Percentiles rank a stretch among this genome's conserved stretches.
These are phyloP conservation scores for Sherardia arvensis DNA, from an alignment of 257 asterid species.

Conservation along the genomic window DNA sequence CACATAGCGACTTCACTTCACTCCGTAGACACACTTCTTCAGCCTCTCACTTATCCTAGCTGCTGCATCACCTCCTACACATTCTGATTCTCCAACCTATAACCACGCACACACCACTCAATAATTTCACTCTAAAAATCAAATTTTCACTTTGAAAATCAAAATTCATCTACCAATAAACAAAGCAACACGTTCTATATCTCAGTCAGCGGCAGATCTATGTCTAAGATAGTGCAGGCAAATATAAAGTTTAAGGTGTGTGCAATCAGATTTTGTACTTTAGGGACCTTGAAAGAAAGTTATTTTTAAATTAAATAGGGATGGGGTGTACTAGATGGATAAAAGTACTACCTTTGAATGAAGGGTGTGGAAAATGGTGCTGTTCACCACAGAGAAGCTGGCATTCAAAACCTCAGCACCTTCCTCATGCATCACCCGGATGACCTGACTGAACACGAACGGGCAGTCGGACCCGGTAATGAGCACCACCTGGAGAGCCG, in stretches of 20 bases:
- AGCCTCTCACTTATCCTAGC: background rate
- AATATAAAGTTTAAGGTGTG: no score
- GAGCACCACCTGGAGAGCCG: constrained; percentile 39
- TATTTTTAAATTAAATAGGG: no score
- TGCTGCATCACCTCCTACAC: background rate
- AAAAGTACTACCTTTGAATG: constrained; percentile 77
- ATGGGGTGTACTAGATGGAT: no score
- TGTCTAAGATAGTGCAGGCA: no score
- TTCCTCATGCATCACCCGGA: constrained; percentile 52
- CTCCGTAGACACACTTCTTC: background rate
- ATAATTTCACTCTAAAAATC: no score
- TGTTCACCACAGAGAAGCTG: constrained; percentile 21
- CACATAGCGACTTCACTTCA: background rate
- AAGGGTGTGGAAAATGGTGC: constrained; percentile 46
- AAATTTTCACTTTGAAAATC: no score
- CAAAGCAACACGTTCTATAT: no score
- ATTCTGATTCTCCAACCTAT: background rate
- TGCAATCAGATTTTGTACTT: no score
- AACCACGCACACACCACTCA: no score
- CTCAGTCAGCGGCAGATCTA: no score
- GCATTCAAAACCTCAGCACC: constrained; percentile 48
- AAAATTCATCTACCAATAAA: no score
- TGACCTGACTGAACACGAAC: constrained; percentile 37
- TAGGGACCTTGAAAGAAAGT: no score
- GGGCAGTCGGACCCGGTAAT: constrained; percentile 36